Conservation (phyloP, 2,329 filamentous ascomycete genomes). For the Septoria linicola region DNA sequence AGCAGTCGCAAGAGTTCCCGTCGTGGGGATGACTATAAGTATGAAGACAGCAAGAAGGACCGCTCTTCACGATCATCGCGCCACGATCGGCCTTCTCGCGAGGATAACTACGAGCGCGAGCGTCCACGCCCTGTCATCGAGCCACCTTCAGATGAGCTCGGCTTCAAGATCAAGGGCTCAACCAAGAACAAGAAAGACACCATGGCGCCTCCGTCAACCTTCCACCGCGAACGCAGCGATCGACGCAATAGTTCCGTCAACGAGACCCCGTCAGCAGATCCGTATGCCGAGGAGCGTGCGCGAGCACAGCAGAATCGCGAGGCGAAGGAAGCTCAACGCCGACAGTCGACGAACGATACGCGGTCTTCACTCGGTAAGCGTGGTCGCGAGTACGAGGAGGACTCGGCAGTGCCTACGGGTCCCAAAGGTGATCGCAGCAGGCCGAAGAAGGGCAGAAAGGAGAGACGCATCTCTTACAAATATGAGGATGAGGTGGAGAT, state of each 20-base stretch:
- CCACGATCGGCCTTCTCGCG: conserved; percentile 45
- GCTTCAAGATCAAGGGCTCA: conserved; percentile 51
- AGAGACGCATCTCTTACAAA: conserved; percentile 27
- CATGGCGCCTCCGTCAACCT: conserved; percentile 31
- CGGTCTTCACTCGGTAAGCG: conserved; percentile 39
- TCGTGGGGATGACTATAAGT: conserved; percentile 50
- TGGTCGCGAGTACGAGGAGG: conserved; percentile 26
- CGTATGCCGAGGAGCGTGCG: conserved; percentile 38
- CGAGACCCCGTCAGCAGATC: conserved; percentile 29
- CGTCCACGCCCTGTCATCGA: conserved; percentile 27
- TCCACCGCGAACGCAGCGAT: conserved; percentile 22
- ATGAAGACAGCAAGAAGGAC: conserved; percentile 49
- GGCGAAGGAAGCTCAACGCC: conserved; percentile 66
- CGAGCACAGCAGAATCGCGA: conserved; percentile 47
- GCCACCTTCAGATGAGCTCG: conserved; percentile 40
- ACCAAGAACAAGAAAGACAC: conserved; percentile 26
- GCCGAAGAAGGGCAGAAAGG: conserved; percentile 50
- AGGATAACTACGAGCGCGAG: conserved; percentile 26
- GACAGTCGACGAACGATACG: conserved; percentile 48
- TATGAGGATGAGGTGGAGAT: conserved; percentile 51
- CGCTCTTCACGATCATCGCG: conserved; percentile 38
- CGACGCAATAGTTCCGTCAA: conserved; percentile 9
- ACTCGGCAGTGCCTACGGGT: conserved; percentile 43
- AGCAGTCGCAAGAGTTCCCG: conserved; percentile 44
- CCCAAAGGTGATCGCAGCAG: conserved; percentile 50